These are phyloP conservation scores for Theileria parva DNA, from an alignment of 169 alveolate species.

Conservation along the genomic window DNA sequence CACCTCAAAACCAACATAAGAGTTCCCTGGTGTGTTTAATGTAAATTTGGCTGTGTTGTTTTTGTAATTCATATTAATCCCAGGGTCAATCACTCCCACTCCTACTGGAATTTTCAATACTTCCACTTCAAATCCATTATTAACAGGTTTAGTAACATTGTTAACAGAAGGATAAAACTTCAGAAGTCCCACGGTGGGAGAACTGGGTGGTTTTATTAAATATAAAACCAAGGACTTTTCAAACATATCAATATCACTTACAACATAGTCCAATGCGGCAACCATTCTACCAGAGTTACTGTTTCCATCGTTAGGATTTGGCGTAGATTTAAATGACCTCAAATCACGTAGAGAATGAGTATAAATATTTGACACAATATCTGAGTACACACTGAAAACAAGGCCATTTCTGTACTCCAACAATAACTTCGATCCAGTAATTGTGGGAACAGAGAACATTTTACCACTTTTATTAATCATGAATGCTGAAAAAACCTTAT, in stretches of 20 bases:
- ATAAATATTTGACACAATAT: not conserved
- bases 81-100: constrained; percentile 59
- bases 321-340: not conserved
- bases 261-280: not conserved
- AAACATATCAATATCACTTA: constrained; percentile 53
- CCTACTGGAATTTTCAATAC: constrained; percentile 13
- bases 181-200: constrained; percentile 14
- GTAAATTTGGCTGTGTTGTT: constrained; percentile 3
- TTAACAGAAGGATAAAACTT: not conserved
- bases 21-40: constrained; percentile 37
- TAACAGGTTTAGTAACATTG: not conserved
- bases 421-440: constrained; percentile 17
- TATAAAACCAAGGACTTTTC: constrained; percentile 40
- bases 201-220: constrained; percentile 26
- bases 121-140: not conserved
- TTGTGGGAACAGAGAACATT: constrained; percentile 20
- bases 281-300: not conserved
- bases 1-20: constrained; percentile 6
- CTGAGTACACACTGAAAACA: constrained; percentile 23
- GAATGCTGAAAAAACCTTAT: constrained; percentile 1
- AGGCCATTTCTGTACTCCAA: constrained; percentile 31
- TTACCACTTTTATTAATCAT: constrained; percentile 8
- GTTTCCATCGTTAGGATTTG: not conserved
- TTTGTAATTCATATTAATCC: constrained; percentile 15
- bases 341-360: not conserved